Base-by-base conservation (phyloP, 2,329 filamentous ascomycete species). In the Diaporthe ilicicola region DNA sequence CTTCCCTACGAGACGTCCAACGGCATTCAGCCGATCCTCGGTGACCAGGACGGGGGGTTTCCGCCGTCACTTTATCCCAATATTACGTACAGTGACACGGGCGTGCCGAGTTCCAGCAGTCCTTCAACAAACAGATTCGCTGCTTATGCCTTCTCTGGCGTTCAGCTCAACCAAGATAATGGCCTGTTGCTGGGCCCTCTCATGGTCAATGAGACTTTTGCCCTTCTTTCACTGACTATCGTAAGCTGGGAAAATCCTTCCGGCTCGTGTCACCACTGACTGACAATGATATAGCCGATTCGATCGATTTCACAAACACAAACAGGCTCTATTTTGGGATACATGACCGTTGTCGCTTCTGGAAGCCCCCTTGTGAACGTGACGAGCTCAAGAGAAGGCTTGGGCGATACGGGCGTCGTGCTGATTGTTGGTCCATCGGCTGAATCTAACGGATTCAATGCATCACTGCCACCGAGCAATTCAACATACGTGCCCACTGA, bases 301-400 rank as follows among this genome's bases (percentile, higher is more conserved):
- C 87, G 93, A 72, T 90, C 92, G 78, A 92, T 91, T 74, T 85
- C 86, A 2, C n/a, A 86, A 87, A 2, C 79, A 82, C 51, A n/a
- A n/a, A n/a, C n/a, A n/a, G 83, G 82, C 4, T 90, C 92, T 73
- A 88, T 95, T 0, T 85, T 97, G 6, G 95, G 94, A 1, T 97
- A 94, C 84, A 88, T 97, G 83, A 97, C 94, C 1, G 83, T 95
- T 2, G 85, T 97, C n/a, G 87, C 93, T 69, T 89, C 93, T 69
- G 91, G 91, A 1, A 82, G 83, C 4, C 86, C 92, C 1, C 84
- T 96, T 4, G 83, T 90, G n/a, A 80, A 86, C 54, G 87, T 94
- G 1, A 83, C 91, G 32, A 81, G 83, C 22, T 92, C 91, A 1
- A 82, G 85, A 2, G 92, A 94, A 78, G 94, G 93, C 1, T 78